Conservation (phyloP, 257 asterid genomes). For the Solanum peruvianum region DNA sequence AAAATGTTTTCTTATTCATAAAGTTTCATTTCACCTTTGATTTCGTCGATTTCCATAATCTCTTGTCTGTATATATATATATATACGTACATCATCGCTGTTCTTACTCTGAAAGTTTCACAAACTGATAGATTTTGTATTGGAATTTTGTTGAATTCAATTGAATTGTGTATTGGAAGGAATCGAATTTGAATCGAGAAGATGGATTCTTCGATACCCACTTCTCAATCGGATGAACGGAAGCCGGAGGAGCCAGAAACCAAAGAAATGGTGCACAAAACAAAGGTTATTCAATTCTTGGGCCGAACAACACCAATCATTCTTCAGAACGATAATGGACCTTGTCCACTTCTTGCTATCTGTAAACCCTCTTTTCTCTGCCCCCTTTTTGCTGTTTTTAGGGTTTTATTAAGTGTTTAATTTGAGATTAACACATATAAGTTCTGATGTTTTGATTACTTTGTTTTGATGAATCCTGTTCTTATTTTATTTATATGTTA, state of each 20-base stretch:
- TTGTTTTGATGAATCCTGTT: neutral
- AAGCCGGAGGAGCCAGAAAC: slow-evolving; percentile 13
- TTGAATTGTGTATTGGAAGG: neutral
- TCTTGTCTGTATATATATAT: neutral
- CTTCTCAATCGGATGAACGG: neutral
- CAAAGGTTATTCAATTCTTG: slow-evolving; percentile 66
- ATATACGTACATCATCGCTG: neutral
- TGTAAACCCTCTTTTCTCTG: slow-evolving; percentile 27
- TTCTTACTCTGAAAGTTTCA: neutral
- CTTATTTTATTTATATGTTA: neutral
- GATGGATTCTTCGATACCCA: neutral
- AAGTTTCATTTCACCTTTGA: neutral
- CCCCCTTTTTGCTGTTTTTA: neutral
- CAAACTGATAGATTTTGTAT: neutral
- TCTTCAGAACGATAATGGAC: slow-evolving; percentile 95
- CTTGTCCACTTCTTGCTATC: slow-evolving; percentile 96
- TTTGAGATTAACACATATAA: neutral
- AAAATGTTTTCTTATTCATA: neutral
- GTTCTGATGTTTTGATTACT: neutral
- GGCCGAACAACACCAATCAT: slow-evolving; percentile 74
- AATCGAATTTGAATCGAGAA: neutral
- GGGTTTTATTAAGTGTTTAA: slow-evolving; percentile 9
- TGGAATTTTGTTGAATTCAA: neutral
- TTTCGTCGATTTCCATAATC: neutral
- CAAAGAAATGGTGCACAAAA: slow-evolving; percentile 53